Conservation (phyloP, 78 protist species). For the Guillardia theta region DNA sequence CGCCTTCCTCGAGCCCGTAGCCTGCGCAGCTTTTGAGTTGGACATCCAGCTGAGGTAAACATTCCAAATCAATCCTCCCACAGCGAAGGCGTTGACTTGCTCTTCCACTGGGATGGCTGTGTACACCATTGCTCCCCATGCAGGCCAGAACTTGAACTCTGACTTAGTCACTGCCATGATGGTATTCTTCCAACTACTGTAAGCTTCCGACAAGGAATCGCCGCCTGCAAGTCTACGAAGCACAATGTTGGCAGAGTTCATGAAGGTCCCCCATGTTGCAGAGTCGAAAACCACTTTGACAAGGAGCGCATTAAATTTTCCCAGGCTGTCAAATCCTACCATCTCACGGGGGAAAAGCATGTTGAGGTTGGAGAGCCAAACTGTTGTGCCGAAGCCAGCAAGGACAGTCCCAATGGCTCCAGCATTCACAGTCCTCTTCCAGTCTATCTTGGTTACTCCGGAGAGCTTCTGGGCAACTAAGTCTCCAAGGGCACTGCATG, state of each 20-base stretch:
- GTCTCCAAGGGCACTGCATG: neutral
- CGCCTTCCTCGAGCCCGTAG: no score
- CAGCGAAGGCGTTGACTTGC: neutral
- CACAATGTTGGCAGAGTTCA: neutral
- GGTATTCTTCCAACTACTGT: neutral
- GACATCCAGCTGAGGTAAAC: neutral
- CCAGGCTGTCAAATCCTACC: neutral
- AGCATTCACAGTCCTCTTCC: neutral
- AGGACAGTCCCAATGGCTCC: neutral
- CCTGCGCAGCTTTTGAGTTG: no score
- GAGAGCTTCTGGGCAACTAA: neutral
- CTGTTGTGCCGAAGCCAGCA: neutral
- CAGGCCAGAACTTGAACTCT: slow-evolving; percentile 8
- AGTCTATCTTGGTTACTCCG: neutral
- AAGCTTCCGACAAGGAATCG: neutral
- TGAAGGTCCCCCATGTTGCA: neutral
- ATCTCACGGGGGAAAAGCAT: neutral
- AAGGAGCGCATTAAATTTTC: neutral
- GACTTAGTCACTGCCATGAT: neutral
- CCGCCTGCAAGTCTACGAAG: neutral
- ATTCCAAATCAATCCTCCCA: neutral
- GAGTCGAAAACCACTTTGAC: neutral
- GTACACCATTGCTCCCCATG: neutral
- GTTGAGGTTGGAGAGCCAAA: neutral
- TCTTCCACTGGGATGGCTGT: neutral